A percentile compares a stretch with the other conserved stretches of the same genome.
phyloP scores from a whole-genome alignment of 176 grass and related monocot genomes.

The Luzula sylvatica region DNA sequence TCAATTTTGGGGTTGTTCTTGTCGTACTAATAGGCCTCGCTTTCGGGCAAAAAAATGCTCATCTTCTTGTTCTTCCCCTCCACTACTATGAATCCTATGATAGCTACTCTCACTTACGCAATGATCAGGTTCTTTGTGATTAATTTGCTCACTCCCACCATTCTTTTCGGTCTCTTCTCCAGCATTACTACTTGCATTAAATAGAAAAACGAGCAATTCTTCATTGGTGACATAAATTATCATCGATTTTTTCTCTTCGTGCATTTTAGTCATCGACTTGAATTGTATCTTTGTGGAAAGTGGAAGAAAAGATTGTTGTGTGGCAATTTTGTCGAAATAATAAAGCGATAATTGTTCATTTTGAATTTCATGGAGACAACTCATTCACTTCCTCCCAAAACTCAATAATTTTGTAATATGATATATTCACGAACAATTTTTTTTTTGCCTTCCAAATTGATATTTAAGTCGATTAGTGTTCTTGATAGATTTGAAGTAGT shows the following conservation, averaged over 20 bases:
- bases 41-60: neutral
- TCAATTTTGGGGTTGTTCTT: slow-evolving; percentile 3
- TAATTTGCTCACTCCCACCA: no score
- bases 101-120: neutral
- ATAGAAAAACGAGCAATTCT: neutral
- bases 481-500: neutral
- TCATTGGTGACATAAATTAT: neutral
- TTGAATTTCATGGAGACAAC: slow-evolving; percentile 1
- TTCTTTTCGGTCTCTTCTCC: neutral
- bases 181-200: neutral
- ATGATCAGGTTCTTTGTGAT: neutral
- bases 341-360: no score
- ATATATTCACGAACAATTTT: neutral
- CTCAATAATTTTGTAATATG: neutral
- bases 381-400: neutral
- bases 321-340: neutral
- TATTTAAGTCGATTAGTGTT: neutral
- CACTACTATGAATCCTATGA: neutral
- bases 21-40: neutral
- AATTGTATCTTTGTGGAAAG: neutral
- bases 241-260: neutral
- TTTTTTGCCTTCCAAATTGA: neutral
- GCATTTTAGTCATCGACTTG: neutral
- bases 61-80: neutral
- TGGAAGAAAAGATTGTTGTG: neutral